These are phyloP conservation scores for Avena atlantica DNA, from an alignment of 176 grass and related monocot genomes.

Conservation along the genomic window DNA sequence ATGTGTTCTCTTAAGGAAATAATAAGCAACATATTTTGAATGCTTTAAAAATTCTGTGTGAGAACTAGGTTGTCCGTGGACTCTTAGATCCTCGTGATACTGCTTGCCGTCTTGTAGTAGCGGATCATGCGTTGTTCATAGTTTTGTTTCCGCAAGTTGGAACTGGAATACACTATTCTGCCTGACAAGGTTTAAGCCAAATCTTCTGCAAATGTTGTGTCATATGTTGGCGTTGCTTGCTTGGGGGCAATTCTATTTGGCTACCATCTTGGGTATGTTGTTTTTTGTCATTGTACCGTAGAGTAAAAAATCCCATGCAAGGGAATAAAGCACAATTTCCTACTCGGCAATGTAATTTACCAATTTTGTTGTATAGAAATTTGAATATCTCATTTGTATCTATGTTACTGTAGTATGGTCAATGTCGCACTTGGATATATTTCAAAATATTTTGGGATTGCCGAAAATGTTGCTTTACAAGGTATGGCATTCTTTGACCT, in stretches of 20 bases:
- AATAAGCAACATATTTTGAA: no score
- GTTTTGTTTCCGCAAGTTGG: neutral
- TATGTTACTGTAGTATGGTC: conserved; percentile 70
- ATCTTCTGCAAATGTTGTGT: conserved; percentile 81
- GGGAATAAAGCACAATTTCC: neutral
- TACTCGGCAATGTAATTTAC: neutral
- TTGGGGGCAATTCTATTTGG: conserved; percentile 96
- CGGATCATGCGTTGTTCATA: neutral
- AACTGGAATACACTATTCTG: conserved; percentile 41
- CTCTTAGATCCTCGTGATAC: neutral
- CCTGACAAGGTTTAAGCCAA: conserved; percentile 68
- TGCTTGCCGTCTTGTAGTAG: neutral
- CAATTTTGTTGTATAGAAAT: neutral
- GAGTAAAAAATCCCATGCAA: neutral
- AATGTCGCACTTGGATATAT: conserved; percentile 93
- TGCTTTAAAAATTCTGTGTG: no score
- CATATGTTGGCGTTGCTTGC: conserved; percentile 94
- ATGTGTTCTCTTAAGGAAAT: no score
- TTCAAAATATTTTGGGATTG: conserved; percentile 78
- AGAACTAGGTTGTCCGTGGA: neutral
- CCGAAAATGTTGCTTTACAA: conserved; percentile 82
- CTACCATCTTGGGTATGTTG: conserved; percentile 89
- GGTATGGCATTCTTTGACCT: conserved; percentile 49
- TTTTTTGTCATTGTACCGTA: neutral
- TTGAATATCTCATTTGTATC: conserved; percentile 11